phyloP scores from a whole-genome alignment of 1,139 yeast genomes.

The Wickerhamiella pararugosa region DNA sequence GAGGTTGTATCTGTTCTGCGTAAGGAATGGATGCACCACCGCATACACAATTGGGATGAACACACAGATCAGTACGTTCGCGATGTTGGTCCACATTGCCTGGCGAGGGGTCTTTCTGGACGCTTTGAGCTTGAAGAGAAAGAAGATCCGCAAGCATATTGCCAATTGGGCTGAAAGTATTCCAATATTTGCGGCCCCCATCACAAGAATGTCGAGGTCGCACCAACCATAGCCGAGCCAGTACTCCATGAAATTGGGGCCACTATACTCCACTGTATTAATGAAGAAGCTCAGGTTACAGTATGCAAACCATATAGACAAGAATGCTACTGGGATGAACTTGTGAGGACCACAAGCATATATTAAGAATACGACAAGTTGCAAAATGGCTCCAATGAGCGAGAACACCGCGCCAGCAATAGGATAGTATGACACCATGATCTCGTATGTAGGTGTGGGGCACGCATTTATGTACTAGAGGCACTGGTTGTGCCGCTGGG shows the following conservation, averaged over 20 bases:
- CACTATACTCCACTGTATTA: slow-evolving; percentile 10
- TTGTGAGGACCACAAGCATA: slow-evolving; percentile 12
- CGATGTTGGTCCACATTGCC: slow-evolving; percentile 1
- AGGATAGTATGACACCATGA: not conserved
- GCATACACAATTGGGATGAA: slow-evolving; percentile 11
- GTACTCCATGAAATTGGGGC: slow-evolving; percentile 9
- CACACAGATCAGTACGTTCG: slow-evolving; percentile 10
- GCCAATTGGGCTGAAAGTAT: slow-evolving; percentile 13
- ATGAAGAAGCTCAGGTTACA: slow-evolving; percentile 11
- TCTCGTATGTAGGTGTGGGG: not conserved
- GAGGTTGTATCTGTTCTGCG: slow-evolving; percentile 10
- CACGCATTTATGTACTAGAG: not conserved
- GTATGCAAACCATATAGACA: slow-evolving; percentile 13
- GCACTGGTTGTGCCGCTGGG: not conserved
- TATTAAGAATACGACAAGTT: slow-evolving; percentile 13
- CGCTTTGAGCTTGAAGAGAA: slow-evolving; percentile 10
- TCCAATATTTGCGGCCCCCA: slow-evolving; percentile 10
- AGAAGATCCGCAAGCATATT: slow-evolving; percentile 10
- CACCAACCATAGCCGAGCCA: slow-evolving; percentile 16
- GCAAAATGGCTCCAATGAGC: slow-evolving; percentile 12
- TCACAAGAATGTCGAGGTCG: slow-evolving; percentile 13
- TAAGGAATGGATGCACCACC: slow-evolving; percentile 11
- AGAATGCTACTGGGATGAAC: slow-evolving; percentile 13
- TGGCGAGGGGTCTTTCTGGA: not conserved
- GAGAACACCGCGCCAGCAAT: slow-evolving; percentile 12